Evolutionary conservation across 139 green algal genomes (phyloP).

Genomic region (Coelastrella sp.): DNA sequence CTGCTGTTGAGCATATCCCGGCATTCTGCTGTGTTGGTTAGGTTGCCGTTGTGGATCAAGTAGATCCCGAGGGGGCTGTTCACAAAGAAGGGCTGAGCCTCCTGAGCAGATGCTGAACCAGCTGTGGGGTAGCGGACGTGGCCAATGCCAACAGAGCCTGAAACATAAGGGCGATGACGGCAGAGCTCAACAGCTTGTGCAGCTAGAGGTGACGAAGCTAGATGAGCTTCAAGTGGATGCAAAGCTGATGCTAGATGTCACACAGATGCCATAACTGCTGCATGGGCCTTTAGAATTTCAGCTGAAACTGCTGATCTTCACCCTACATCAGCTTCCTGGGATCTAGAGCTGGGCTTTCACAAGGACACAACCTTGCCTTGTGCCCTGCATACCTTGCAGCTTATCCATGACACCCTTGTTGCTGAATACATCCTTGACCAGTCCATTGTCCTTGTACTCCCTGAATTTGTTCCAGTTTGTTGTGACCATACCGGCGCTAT

Average conservation of each 20-base stretch:
- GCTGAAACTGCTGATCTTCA: not conserved
- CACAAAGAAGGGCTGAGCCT: slow-evolving; percentile 99
- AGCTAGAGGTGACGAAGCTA: not conserved
- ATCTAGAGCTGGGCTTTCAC: too few species aligned
- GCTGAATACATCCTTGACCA: slow-evolving; percentile 98
- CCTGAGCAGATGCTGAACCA: slow-evolving; percentile 85
- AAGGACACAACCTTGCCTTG: too few species aligned
- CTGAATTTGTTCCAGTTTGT: slow-evolving; percentile 87
- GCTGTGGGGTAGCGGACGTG: slow-evolving; percentile 98
- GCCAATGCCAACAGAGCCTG: slow-evolving; percentile 82
- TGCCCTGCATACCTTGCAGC: slow-evolving; percentile 71
- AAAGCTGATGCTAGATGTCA: not conserved
- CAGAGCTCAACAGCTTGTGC: not conserved
- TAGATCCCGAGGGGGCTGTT: slow-evolving; percentile 98
- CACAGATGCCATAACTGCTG: too few species aligned
- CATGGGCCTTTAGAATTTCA: too few species aligned
- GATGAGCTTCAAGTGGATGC: not conserved
- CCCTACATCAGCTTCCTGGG: too few species aligned
- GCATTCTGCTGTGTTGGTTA: slow-evolving; percentile 95
- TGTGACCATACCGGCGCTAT: slow-evolving; percentile 93
- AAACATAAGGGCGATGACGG: not conserved
- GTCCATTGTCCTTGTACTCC: slow-evolving; percentile 97
- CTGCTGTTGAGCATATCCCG: slow-evolving; percentile 59
- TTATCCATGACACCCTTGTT: slow-evolving; percentile 78
- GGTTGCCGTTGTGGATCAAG: slow-evolving; percentile 99